Percentiles rank a stretch among this genome's conserved stretches.
These are phyloP conservation scores for Medicago truncatula DNA, from an alignment of 306 rosid genomes.

Conservation along the genomic window MtrunA17r5.0-ANR NC_053043.1:42024001-42024500, in stretches of 20 bases:
- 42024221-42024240: too few relatives aligned
- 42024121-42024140: too few relatives aligned
- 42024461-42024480: constrained; percentile 64
- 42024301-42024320: background rate
- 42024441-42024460: background rate
- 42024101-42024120: too few relatives aligned
- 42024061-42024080: too few relatives aligned
- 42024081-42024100: too few relatives aligned
- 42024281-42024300: background rate
- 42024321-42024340: background rate
- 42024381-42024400: background rate
- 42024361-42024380: background rate
- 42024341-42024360: background rate
- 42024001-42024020: too few relatives aligned
- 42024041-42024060: too few relatives aligned
- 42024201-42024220: too few relatives aligned
- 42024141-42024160: too few relatives aligned
- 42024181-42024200: too few relatives aligned
- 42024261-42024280: background rate
- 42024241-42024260: background rate
- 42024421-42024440: background rate
- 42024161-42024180: too few relatives aligned
- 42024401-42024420: background rate
- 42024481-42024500: constrained; percentile 75
- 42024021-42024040: too few relatives aligned